Evolutionary conservation across 2,329 filamentous ascomycete species (phyloP).

Genomic region (Rachicladosporium sp.): DNA sequence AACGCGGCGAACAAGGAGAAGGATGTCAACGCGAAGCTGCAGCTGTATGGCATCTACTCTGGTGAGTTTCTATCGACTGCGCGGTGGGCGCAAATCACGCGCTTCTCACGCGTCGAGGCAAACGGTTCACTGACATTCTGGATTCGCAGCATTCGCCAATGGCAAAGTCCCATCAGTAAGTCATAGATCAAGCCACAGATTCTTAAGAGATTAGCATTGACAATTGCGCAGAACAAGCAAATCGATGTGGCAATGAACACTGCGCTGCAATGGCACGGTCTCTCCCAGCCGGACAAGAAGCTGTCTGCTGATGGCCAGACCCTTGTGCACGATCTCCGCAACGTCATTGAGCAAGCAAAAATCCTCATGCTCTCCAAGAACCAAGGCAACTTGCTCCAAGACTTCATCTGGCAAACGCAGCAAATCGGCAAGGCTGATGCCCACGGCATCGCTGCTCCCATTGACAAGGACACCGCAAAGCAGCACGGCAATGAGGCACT

Average conservation of each 20-base stretch:
- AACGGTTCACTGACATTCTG: background rate
- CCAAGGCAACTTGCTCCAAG: slow-evolving; percentile 82
- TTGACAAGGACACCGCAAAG: slow-evolving; percentile 65
- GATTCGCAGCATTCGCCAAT: slow-evolving; percentile 57
- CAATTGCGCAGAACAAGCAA: slow-evolving; percentile 74
- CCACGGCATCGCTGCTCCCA: slow-evolving; percentile 49
- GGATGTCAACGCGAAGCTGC: slow-evolving; percentile 85
- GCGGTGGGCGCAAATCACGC: background rate
- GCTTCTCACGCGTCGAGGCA: background rate
- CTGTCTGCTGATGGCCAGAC: slow-evolving; percentile 71
- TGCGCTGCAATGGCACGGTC: slow-evolving; percentile 57
- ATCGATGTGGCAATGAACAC: slow-evolving; percentile 92
- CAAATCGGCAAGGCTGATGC: slow-evolving; percentile 55
- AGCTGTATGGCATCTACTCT: slow-evolving; percentile 79
- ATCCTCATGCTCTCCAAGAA: slow-evolving; percentile 83
- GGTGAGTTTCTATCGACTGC: slow-evolving; percentile 30
- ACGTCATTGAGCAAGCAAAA: slow-evolving; percentile 77
- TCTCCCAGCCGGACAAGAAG: slow-evolving; percentile 58
- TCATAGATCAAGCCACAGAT: slow-evolving; percentile 16
- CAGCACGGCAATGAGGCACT: slow-evolving; percentile 75
- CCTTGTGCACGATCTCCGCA: slow-evolving; percentile 64
- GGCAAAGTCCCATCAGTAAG: slow-evolving; percentile 84
- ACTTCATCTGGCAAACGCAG: slow-evolving; percentile 92
- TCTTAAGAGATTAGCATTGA: slow-evolving; percentile 48
- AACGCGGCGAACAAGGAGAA: slow-evolving; percentile 65